These are phyloP conservation scores for Barbarea vulgaris DNA, from an alignment of 345 rosid genomes.

Conservation along the genomic window DNA sequence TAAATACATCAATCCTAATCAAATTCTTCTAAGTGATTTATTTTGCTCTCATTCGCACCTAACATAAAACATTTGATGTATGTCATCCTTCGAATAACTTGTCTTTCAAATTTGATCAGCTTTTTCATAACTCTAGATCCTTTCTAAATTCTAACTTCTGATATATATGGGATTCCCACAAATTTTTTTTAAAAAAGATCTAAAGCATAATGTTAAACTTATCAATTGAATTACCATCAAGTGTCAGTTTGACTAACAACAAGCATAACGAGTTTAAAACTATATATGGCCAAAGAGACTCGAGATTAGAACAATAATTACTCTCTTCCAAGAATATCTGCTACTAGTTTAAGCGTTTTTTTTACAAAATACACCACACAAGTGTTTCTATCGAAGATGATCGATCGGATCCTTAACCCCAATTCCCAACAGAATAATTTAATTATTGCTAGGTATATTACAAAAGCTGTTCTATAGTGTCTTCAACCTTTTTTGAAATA, in stretches of 20 bases:
- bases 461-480: neutral
- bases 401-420: neutral
- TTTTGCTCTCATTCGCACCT: neutral
- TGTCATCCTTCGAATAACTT: neutral
- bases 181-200: neutral
- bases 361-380: neutral
- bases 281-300: neutral
- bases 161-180: neutral
- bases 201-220: too few relatives aligned
- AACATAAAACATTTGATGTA: neutral
- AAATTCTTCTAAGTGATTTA: too few relatives aligned
- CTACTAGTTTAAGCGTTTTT: neutral
- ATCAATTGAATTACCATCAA: neutral
- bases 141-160: neutral
- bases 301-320: neutral
- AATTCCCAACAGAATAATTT: neutral
- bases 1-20: neutral
- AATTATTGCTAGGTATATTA: conserved; percentile 5
- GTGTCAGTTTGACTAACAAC: neutral
- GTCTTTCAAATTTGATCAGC: neutral
- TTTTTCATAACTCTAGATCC: neutral
- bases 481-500: neutral
- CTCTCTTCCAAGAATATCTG: neutral
- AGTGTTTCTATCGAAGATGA: conserved; percentile 3
- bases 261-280: neutral